phyloP scores from a whole-genome alignment of 176 grass and related monocot species.

The Miscanthus lutarioriparius region DNA sequence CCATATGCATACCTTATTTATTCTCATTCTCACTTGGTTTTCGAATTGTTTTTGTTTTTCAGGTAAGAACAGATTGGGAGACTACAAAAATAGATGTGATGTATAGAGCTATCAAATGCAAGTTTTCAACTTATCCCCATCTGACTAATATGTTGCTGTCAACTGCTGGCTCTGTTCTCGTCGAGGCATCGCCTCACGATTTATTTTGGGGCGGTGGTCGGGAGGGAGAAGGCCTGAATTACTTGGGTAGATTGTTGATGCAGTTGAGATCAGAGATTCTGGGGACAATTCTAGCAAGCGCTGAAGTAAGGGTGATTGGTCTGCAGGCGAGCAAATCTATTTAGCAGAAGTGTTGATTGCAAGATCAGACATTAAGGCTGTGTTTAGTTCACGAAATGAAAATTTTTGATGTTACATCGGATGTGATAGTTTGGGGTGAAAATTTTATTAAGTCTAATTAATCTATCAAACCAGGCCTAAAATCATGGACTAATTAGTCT shows the following conservation, averaged over 20 bases:
- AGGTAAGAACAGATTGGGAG: constrained; percentile 83
- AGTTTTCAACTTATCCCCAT: constrained; percentile 68
- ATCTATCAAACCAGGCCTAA: too few species aligned
- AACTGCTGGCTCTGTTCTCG: constrained; percentile 88
- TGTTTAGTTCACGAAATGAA: too few species aligned
- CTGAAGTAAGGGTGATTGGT: constrained; percentile 16
- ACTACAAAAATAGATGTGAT: constrained; percentile 69
- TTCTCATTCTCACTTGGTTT: background rate
- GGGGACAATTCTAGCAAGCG: background rate
- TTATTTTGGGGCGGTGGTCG: constrained; percentile 92
- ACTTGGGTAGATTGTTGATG: constrained; percentile 85
- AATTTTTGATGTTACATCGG: too few species aligned
- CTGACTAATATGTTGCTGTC: constrained; percentile 74
- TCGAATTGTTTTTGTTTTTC: background rate
- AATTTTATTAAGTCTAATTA: too few species aligned
- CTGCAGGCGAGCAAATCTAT: background rate
- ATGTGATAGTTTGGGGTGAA: too few species aligned
- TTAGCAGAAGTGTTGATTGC: background rate
- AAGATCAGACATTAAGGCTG: background rate
- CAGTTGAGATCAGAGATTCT: constrained; percentile 71
- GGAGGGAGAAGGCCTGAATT: constrained; percentile 88
- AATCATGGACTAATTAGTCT: too few species aligned
- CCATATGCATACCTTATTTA: background rate
- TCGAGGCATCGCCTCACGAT: constrained; percentile 88
- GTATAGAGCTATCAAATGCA: constrained; percentile 78